Percentiles rank a stretch among this genome's conserved stretches.
phyloP scores from a whole-genome alignment of 139 green algal species.

The Chlamydomonas schloesseri region DNA sequence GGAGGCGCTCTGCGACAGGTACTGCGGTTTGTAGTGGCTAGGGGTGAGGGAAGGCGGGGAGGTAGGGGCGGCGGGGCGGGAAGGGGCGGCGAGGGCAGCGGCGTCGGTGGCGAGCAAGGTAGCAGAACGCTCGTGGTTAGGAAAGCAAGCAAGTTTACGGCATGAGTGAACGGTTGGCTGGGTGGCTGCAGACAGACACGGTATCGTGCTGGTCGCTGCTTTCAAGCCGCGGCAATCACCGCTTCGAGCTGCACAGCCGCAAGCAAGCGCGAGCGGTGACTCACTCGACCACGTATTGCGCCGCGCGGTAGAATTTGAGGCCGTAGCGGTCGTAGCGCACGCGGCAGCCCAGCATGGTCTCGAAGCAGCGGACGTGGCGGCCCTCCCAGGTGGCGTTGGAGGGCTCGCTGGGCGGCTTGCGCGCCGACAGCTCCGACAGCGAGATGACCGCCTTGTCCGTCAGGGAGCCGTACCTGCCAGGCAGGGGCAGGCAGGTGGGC shows the following conservation, averaged over 20 bases:
- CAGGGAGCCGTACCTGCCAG: slow-evolving; percentile 28
- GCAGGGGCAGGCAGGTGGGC: no score
- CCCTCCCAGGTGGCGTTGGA: slow-evolving; percentile 35
- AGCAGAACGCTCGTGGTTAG: no score
- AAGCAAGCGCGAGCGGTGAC: no score
- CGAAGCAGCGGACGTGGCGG: slow-evolving; percentile 27
- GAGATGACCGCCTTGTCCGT: slow-evolving; percentile 14
- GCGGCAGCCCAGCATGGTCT: slow-evolving; percentile 4
- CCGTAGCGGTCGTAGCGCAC: slow-evolving; percentile 36
- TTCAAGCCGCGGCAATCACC: no score
- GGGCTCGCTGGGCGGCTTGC: background rate
- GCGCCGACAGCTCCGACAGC: slow-evolving; percentile 15
- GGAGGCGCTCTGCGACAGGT: background rate
- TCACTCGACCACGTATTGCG: slow-evolving; percentile 20
- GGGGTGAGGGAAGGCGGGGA: background rate
- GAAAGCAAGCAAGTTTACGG: no score
- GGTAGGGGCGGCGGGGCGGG: no score
- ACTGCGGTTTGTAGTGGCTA: slow-evolving; percentile 38
- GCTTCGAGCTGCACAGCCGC: no score
- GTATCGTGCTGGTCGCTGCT: no score
- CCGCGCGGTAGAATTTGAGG: slow-evolving; percentile 26
- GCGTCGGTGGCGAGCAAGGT: no score
- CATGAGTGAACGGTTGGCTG: no score
- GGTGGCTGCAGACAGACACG: no score
- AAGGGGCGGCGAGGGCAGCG: no score